Base-by-base conservation (phyloP, 2,329 filamentous ascomycete genomes). In the Chaetomiaceae sp. region DNA sequence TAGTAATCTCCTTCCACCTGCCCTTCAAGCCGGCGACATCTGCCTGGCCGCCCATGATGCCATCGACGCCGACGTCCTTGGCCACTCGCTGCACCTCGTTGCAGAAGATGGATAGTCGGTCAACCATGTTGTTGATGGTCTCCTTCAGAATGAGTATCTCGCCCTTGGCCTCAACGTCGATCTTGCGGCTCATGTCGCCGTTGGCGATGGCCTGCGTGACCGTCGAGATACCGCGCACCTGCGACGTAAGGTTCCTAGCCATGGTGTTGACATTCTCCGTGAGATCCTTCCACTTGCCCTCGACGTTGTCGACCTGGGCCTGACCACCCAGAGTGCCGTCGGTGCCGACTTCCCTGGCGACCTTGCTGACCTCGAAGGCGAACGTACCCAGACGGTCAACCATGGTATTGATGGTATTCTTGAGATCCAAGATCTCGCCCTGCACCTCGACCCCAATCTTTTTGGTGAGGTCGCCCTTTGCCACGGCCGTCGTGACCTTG, bases 101-200 rank as follows among this genome's bases (percentile, higher is more conserved):
- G 46, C 90, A 95, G 78, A 96, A 97, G 55, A 91, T 91, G 49
- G 93, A 94, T 41, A 98, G 72, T 53, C 91, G 82, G 63, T 90
- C 90, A 55, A 97, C 91, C 91, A 96, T 96, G 81, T 96, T 91
- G 65, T 96, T 96, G 71, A 96, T 95, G 35, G 91, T 97, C 62
- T 94, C 88, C 64, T 96, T 96, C 42, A 97, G 71, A 3, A 95
- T 84, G 54, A 93, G 79, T 54, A 97, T 95, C 67, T 97, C 91
- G 68, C 91, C 91, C 66, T 91, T 89, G 44, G 91, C 91, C 59
- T 95, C 86, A 7, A 97, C 91, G 55, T 95, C 86, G 59, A 97
- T 95, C 70, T 93, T 93, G 66, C 90, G 86, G 66, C 86, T 94
- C 80, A 97, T 88, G 68, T 96, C 88, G 61, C 91, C 91, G 62